These are phyloP conservation scores for Psilocybe subaeruginosa DNA, from an alignment of 768 basidiomycete species.

Conservation along the genomic window DNA sequence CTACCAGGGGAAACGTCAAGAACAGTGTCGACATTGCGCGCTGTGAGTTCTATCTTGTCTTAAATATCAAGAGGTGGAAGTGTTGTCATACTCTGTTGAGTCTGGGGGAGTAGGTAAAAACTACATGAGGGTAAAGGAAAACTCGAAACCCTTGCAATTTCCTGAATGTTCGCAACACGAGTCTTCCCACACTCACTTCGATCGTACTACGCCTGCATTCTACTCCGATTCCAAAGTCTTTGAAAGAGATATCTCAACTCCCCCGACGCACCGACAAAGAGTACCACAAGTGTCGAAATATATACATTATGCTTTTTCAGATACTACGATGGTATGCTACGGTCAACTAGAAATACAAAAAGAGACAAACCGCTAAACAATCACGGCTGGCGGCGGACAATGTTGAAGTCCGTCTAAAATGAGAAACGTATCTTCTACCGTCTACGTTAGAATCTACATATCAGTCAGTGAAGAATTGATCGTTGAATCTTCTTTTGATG, in stretches of 20 bases:
- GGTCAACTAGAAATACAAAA: constrained; percentile 22
- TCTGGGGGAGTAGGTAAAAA: no score
- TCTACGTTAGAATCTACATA: constrained; percentile 9
- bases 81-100: neutral
- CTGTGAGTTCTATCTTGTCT: constrained; percentile 15
- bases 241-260: no score
- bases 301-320: constrained; percentile 6
- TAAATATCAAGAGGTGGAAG: neutral
- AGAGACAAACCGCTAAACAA: constrained; percentile 2
- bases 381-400: constrained; percentile 5
- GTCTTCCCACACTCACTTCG: no score
- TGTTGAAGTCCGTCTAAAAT: constrained; percentile 23
- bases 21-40: constrained; percentile 20
- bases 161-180: no score
- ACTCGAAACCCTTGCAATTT: no score
- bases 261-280: neutral
- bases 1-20: constrained; percentile 17
- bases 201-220: no score
- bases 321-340: constrained; percentile 9
- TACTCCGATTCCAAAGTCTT: no score
- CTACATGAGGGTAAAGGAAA: no score
- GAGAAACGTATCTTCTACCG: neutral
- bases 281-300: neutral
- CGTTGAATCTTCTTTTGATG: constrained; percentile 25
- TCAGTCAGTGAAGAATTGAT: constrained; percentile 15